Conservation (phyloP, 2,329 filamentous ascomycete species). For the Pseudogymnoascus sp. region DNA sequence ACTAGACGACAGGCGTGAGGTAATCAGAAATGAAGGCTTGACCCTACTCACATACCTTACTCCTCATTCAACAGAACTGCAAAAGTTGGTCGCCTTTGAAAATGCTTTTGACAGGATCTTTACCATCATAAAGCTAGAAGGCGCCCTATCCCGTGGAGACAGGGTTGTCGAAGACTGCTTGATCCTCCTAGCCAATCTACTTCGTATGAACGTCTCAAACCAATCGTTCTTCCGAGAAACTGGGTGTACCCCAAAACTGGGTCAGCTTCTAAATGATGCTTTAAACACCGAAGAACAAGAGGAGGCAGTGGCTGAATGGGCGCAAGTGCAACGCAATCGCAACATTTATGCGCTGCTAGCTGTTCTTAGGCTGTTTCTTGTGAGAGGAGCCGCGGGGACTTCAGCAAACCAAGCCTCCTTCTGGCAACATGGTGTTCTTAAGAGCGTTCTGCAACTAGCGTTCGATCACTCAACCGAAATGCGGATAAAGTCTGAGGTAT, state of each 20-base stretch:
- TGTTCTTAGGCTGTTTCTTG: constrained; percentile 78
- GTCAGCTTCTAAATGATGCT: constrained; percentile 57
- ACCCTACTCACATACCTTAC: constrained; percentile 84
- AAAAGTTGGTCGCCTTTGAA: constrained; percentile 93
- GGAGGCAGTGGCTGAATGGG: constrained; percentile 62
- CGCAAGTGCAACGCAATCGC: constrained; percentile 70
- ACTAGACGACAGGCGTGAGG: constrained; percentile 79
- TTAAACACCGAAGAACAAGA: constrained; percentile 47
- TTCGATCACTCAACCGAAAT: constrained; percentile 67
- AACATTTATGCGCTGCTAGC: constrained; percentile 87
- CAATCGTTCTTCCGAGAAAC: constrained; percentile 91
- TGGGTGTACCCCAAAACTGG: constrained; percentile 67
- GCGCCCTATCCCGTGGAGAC: constrained; percentile 72
- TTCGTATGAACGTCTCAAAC: constrained; percentile 82
- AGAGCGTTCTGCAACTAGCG: constrained; percentile 71
- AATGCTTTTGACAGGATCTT: constrained; percentile 88
- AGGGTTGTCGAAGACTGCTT: constrained; percentile 89
- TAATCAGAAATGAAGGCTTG: constrained; percentile 79
- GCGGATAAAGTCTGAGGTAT: constrained; percentile 73
- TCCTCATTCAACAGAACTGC: constrained; percentile 75
- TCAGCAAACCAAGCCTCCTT: constrained; percentile 78
- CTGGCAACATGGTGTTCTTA: constrained; percentile 72
- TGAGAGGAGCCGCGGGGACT: constrained; percentile 71
- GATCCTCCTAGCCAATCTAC: constrained; percentile 79
- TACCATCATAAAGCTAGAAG: constrained; percentile 71